Evolutionary conservation across 1,139 yeast species (phyloP), one percentile per base, ranked within the genome.

Genomic region (Taphrina betulina): DNA sequence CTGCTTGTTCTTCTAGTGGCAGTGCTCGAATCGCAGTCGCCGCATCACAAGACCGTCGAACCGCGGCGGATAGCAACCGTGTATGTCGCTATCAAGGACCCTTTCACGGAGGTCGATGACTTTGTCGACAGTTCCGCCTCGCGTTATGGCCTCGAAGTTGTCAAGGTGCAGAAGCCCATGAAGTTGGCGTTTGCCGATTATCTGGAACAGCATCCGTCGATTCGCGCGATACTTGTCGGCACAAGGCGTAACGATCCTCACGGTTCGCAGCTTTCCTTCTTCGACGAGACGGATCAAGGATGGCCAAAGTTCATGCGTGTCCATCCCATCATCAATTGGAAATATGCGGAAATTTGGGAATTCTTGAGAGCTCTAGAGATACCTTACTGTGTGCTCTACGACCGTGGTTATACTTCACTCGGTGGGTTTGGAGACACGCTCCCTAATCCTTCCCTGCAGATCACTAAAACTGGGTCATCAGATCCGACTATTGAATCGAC

Each of bases 251-350:
- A 85, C 2, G 96, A 88, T 66, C 96, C 96, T 0, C 84, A 77
- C 66, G 89, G 94, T 0, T 69, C 71, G 1, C 62, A 71, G 12
- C 72, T 88, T 35, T 61, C 72, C 14, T 75, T 75, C 56, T 77
- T 83, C 59, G 89, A 85, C 64, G 67, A 65, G 37, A 88, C 96
- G 0, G 95, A 88, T 66, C 83, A 80, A 60, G 81, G 87, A 53
- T 88, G 96, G 96, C 96, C 96, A n/a, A 71, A 73, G 35, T 88
- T 88, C 66, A 69, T 82, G 61, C 71, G 96, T 44, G 75, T 87
- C 7, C 92, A 87, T 64, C 95, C 96, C 0, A 83, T 88, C 10
- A 73, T 88, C 50, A 84, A 85, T 55, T 88, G 95, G 95, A 77
- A 77, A 42, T 86, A 85, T 63, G 77, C 76, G 24, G 87, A 87